Evolutionary conservation across 306 rosid genomes (phyloP).

Genomic region (Lablab purpureus): DNA sequence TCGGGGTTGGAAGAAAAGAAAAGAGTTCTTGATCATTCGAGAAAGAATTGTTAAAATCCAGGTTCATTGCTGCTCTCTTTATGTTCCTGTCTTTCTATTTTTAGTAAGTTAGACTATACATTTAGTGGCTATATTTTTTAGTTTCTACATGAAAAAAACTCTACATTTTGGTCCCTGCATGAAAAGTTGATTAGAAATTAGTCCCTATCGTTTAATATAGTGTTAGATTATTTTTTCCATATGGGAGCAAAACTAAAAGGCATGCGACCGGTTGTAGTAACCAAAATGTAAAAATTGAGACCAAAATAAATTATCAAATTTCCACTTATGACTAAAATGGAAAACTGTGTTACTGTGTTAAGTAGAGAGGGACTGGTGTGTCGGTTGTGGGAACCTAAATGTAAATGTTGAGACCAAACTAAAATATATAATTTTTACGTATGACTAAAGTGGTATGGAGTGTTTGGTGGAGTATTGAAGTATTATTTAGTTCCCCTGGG

Average conservation of each 20-base stretch:
- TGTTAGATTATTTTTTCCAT: neutral
- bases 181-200: neutral
- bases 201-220: neutral
- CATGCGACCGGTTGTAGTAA: neutral
- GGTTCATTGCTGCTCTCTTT: slow-evolving; percentile 54
- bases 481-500: too few species aligned
- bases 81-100: slow-evolving; percentile 10
- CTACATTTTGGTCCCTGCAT: neutral
- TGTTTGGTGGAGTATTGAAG: too few species aligned
- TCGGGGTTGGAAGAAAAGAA: slow-evolving; percentile 95
- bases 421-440: neutral
- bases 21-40: slow-evolving; percentile 81
- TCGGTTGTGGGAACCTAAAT: neutral
- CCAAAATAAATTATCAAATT: neutral
- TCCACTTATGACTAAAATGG: neutral
- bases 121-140: neutral
- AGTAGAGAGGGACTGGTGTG: neutral
- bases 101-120: neutral
- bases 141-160: neutral
- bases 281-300: neutral
- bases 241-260: neutral
- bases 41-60: slow-evolving; percentile 89
- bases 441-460: neutral
- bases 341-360: neutral
- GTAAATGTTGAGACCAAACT: neutral